Conservation (phyloP, 2,329 filamentous ascomycete genomes). For the Penicillium italicum region DNA sequence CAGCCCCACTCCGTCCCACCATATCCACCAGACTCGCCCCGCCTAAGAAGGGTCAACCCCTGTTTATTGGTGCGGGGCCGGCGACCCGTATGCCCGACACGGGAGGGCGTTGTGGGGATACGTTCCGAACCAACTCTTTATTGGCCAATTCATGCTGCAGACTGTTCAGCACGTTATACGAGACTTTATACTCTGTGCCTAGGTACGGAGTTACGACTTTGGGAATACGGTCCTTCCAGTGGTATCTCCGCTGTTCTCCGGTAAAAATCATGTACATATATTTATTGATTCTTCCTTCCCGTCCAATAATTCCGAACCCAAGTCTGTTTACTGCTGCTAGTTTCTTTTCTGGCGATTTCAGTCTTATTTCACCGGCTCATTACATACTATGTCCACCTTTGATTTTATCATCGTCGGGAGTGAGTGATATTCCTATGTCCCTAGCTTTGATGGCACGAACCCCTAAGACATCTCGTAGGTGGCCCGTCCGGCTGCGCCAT, state of each 20-base stretch:
- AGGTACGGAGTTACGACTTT: background rate
- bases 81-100: background rate
- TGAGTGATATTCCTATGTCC: conserved; percentile 3
- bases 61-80: background rate
- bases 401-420: conserved; percentile 19
- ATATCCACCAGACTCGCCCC: background rate
- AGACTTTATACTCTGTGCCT: no score
- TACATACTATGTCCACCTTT: conserved; percentile 12
- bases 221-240: background rate
- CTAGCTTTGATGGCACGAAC: background rate
- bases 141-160: background rate
- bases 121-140: background rate
- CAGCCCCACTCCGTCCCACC: background rate
- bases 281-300: conserved; percentile 2
- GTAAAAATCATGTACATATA: background rate
- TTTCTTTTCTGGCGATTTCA: background rate
- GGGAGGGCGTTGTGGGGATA: background rate
- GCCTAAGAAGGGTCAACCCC: background rate
- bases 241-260: background rate
- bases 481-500: conserved; percentile 57
- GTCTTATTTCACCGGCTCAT: background rate
- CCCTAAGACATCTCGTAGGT: background rate
- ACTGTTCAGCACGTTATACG: background rate
- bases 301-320: background rate
- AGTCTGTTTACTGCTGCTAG: background rate